Conservation (phyloP, 2,329 filamentous ascomycete genomes). For the Fusarium sulawesiense region DNA sequence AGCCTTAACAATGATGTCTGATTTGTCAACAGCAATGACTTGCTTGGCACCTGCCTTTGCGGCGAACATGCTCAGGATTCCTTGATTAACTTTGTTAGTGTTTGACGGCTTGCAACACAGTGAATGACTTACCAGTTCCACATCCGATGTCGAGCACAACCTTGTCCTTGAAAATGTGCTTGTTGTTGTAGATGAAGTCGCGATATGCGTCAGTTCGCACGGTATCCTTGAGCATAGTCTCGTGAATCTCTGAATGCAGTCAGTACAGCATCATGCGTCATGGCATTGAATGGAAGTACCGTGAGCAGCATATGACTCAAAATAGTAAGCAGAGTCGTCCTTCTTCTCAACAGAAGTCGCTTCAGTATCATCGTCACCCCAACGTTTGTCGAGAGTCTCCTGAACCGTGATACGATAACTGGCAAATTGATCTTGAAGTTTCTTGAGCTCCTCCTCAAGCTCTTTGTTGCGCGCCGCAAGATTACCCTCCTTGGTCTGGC, state of each 20-base stretch:
- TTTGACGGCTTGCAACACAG: slow-evolving; percentile 9
- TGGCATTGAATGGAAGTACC: slow-evolving; percentile 57
- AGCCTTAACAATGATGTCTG: slow-evolving; percentile 87
- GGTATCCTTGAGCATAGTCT: slow-evolving; percentile 93
- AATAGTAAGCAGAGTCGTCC: slow-evolving; percentile 59
- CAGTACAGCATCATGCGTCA: background rate
- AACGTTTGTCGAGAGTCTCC: slow-evolving; percentile 73
- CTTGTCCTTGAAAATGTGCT: slow-evolving; percentile 86
- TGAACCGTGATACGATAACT: slow-evolving; percentile 74
- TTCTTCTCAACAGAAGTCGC: slow-evolving; percentile 46
- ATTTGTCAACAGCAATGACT: slow-evolving; percentile 93
- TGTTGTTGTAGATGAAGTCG: slow-evolving; percentile 94
- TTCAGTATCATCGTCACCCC: slow-evolving; percentile 68
- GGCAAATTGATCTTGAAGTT: slow-evolving; percentile 69
- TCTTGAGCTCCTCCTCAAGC: slow-evolving; percentile 71
- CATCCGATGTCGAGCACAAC: slow-evolving; percentile 92
- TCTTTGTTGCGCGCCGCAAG: slow-evolving; percentile 63
- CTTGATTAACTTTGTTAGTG: slow-evolving; percentile 50
- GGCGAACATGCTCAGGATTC: slow-evolving; percentile 94
- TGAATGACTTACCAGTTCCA: slow-evolving; percentile 66
- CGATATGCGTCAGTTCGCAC: slow-evolving; percentile 92
- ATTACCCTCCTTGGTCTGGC: slow-evolving; percentile 50
- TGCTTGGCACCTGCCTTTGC: slow-evolving; percentile 87
- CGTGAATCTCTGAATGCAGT: slow-evolving; percentile 77
- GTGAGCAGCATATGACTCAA: slow-evolving; percentile 71